Evolutionary conservation across 1,139 yeast genomes (phyloP).

Genomic region (Suhomyces bribrorum): DNA sequence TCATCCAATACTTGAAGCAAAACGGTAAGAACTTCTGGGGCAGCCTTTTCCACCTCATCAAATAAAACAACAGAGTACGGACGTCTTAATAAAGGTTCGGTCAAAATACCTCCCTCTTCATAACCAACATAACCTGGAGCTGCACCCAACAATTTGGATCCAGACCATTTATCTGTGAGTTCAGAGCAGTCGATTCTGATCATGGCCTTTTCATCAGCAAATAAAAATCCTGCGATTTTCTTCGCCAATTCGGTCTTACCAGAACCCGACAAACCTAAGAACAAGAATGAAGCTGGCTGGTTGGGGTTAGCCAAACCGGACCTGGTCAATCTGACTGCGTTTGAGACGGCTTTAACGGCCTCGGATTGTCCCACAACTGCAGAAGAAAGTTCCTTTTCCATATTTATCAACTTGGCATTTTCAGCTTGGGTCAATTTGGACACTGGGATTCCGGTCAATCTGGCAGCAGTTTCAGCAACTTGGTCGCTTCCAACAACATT

Average conservation of each 20-base stretch:
- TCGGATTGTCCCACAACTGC: conserved; percentile 95
- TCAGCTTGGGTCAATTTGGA: conserved; percentile 93
- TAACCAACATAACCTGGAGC: conserved; percentile 98
- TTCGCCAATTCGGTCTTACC: conserved; percentile 98
- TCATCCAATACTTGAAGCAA: conserved; percentile 91
- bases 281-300: conserved; percentile 93
- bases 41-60: conserved; percentile 99
- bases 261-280: conserved; percentile 94
- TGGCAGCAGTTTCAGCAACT: conserved; percentile 95
- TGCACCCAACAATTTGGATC: conserved; percentile 91
- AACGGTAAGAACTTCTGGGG: conserved; percentile 94
- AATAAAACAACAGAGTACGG: conserved; percentile 94
- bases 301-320: conserved; percentile 96
- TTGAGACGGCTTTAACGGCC: conserved; percentile 94
- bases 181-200: conserved; percentile 98
- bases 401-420: conserved; percentile 85
- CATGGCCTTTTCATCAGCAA: conserved; percentile 95
- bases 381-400: conserved; percentile 83
- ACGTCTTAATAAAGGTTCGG: conserved; percentile 85
- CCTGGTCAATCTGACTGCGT: conserved; percentile 88
- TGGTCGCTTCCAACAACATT: conserved; percentile 93
- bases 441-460: conserved; percentile 98
- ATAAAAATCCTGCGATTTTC: conserved; percentile 91
- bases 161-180: conserved; percentile 91
- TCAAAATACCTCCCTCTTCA: conserved; percentile 95